Evolutionary conservation across 345 rosid species (phyloP).

Genomic region (Citrus unshiu): DNA sequence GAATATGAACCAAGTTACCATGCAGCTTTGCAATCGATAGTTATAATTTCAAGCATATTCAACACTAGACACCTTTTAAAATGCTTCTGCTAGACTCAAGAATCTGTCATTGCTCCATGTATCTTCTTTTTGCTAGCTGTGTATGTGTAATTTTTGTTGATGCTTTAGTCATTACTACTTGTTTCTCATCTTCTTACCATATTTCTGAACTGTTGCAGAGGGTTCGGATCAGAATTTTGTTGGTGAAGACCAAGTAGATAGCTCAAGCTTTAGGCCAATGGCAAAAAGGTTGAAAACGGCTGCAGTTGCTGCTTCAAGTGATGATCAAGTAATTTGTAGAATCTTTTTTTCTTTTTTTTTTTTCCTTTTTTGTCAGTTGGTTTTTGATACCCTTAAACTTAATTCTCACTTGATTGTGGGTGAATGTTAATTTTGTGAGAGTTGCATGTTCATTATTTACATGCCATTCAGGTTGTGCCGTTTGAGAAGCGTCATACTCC

Average conservation of each 20-base stretch:
- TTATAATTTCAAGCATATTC: neutral
- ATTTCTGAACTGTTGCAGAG: conserved; percentile 39
- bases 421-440: neutral
- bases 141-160: neutral
- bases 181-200: neutral
- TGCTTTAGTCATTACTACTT: neutral
- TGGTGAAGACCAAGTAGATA: conserved; percentile 33
- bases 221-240: conserved; percentile 74
- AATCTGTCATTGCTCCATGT: neutral
- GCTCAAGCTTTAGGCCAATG: conserved; percentile 9
- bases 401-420: neutral
- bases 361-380: neutral
- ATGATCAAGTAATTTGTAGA: conserved; percentile 26
- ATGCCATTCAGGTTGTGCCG: conserved; percentile 28
- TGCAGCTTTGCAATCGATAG: neutral
- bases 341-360: neutral
- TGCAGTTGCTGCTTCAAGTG: conserved; percentile 15
- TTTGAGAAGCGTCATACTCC: neutral
- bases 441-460: neutral
- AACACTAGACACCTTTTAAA: neutral
- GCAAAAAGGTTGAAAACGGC: conserved; percentile 32
- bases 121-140: neutral
- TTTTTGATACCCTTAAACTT: neutral
- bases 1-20: neutral
- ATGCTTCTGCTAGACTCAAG: neutral